Evolutionary conservation across 2,329 filamentous ascomycete genomes (phyloP).

Genomic region (Xylaria sp.): DNA sequence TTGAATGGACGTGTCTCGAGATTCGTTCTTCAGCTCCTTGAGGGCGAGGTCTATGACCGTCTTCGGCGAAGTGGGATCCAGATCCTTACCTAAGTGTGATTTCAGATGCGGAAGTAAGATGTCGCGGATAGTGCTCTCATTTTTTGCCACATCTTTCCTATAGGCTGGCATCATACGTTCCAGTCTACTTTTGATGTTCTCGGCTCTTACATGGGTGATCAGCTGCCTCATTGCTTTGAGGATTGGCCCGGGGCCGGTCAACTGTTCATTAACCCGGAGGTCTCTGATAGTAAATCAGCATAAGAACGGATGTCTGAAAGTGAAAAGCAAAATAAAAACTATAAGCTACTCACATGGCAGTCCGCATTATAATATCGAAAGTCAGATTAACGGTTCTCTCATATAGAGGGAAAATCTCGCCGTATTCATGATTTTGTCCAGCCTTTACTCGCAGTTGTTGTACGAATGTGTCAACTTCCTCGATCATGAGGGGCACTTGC

Average conservation of each 20-base stretch:
- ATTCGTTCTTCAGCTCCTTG: slow-evolving; percentile 4
- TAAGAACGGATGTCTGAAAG: background rate
- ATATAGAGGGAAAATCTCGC: slow-evolving; percentile 32
- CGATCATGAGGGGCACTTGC: slow-evolving; percentile 6
- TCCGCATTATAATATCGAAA: slow-evolving; percentile 36
- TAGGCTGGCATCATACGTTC: slow-evolving; percentile 25
- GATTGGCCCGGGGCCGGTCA: slow-evolving; percentile 18
- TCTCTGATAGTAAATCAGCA: slow-evolving; percentile 8
- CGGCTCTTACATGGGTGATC: slow-evolving; percentile 2
- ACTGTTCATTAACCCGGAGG: slow-evolving; percentile 28
- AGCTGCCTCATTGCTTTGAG: slow-evolving; percentile 21
- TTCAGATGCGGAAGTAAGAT: slow-evolving; percentile 17
- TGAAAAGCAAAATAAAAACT: background rate
- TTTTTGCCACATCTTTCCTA: slow-evolving; percentile 1
- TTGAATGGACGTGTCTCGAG: background rate
- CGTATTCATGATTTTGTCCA: background rate
- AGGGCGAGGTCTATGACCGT: slow-evolving; percentile 25
- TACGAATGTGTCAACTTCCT: slow-evolving; percentile 34
- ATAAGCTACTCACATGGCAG: slow-evolving; percentile 31
- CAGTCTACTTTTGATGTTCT: slow-evolving; percentile 20
- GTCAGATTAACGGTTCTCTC: slow-evolving; percentile 29
- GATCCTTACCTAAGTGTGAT: background rate
- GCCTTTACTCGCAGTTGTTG: slow-evolving; percentile 12
- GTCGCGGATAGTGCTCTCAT: slow-evolving; percentile 2
- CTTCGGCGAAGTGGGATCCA: background rate